Conservation (phyloP, 148 eudicot genomes). For the Vaccinium darrowii region DNA sequence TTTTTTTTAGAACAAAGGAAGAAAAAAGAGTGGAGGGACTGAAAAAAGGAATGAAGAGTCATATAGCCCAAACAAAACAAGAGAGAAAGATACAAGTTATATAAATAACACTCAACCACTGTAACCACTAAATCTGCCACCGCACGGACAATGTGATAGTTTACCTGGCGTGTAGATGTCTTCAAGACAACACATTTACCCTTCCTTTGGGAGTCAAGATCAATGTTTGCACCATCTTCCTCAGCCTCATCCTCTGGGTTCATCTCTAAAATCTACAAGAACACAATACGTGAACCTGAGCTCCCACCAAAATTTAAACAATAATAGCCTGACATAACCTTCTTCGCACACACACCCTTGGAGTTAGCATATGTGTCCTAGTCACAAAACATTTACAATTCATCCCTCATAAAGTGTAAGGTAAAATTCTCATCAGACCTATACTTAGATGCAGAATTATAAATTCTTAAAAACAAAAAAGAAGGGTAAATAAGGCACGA, state of each 20-base stretch:
- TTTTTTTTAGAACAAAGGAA: not conserved
- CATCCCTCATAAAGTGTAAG: not conserved
- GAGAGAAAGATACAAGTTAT: not conserved
- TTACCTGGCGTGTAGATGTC: constrained; percentile 89
- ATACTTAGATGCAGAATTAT: not conserved
- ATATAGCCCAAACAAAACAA: not conserved
- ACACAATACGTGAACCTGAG: not conserved
- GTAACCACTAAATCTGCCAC: not conserved
- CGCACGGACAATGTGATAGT: not conserved
- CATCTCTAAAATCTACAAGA: constrained; percentile 71
- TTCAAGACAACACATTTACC: constrained; percentile 94
- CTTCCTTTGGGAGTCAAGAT: constrained; percentile 94
- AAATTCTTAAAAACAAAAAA: not conserved
- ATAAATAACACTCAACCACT: not conserved
- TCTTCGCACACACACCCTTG: not conserved
- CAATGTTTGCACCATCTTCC: constrained; percentile 97
- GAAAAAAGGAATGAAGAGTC: not conserved
- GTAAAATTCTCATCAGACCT: not conserved
- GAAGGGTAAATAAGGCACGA: not conserved
- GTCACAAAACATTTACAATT: not conserved
- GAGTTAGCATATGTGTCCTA: not conserved
- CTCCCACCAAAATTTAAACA: not conserved
- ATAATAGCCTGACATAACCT: not conserved
- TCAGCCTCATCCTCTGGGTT: constrained; percentile 97
- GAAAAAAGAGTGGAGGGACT: not conserved